Conservation (phyloP, 495 filamentous ascomycete species). For the Penicillium cosmopolitanum region DNA sequence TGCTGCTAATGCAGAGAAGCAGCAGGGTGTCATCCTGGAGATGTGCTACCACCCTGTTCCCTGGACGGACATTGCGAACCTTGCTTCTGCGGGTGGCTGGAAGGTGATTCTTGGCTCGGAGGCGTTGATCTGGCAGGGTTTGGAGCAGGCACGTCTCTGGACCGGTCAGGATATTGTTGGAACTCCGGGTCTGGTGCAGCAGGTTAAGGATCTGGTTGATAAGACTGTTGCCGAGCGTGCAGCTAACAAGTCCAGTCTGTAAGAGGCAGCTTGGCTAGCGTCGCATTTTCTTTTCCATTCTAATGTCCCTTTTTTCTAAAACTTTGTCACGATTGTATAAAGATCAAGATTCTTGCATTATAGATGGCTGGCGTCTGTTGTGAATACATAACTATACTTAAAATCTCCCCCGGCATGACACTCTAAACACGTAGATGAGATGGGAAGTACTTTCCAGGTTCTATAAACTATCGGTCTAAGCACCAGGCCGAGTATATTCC, state of each 20-base stretch:
- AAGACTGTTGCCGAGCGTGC: conserved; percentile 40
- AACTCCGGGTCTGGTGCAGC: conserved; percentile 53
- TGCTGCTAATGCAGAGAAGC: conserved; percentile 27
- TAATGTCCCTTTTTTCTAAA: conserved; percentile 15
- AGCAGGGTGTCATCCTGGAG: conserved; percentile 70
- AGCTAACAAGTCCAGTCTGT: conserved; percentile 35
- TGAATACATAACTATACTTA: conserved; percentile 17
- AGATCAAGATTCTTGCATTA: conserved; percentile 34
- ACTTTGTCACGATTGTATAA: conserved; percentile 30
- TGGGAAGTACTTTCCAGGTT: neutral
- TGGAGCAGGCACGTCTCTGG: conserved; percentile 72
- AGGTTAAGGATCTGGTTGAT: conserved; percentile 55
- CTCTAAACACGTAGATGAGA: neutral
- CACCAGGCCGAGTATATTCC: conserved; percentile 63
- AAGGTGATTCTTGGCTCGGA: conserved; percentile 70
- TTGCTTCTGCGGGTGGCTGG: conserved; percentile 64
- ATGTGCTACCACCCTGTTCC: conserved; percentile 80
- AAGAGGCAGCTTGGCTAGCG: conserved; percentile 14
- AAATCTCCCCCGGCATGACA: neutral
- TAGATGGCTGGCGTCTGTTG: conserved; percentile 24
- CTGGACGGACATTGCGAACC: conserved; percentile 62
- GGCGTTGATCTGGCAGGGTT: conserved; percentile 74
- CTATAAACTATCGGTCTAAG: conserved; percentile 14
- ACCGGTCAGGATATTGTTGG: conserved; percentile 56
- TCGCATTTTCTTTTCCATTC: conserved; percentile 13